A percentile compares a stretch with the other conserved stretches of the same genome.
These are phyloP conservation scores for Salix purpurea DNA, from an alignment of 345 rosid species.

Conservation along the genomic window DNA sequence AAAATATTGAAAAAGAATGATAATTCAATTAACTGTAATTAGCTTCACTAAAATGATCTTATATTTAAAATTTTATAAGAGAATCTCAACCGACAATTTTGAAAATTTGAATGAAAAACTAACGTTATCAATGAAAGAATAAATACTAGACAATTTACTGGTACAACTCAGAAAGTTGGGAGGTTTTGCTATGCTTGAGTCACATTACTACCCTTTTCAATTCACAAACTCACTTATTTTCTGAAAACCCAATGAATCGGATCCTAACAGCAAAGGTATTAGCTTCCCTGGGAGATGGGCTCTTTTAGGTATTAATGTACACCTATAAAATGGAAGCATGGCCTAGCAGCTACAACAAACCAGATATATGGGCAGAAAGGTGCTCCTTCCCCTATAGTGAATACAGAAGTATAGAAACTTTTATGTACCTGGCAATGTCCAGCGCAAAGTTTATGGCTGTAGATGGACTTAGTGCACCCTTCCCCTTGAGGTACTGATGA, in stretches of 20 bases:
- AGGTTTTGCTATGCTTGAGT: not conserved
- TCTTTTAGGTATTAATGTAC: not conserved
- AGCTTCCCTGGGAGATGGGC: not conserved
- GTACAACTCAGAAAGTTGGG: not conserved
- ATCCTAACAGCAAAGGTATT: not conserved
- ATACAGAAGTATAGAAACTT: not conserved
- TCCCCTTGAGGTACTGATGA: slow-evolving; percentile 91
- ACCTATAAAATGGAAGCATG: not conserved
- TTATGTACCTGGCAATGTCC: slow-evolving; percentile 80
- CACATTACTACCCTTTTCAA: not conserved
- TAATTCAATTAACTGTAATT: not conserved
- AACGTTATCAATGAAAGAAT: not conserved
- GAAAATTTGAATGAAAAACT: not conserved
- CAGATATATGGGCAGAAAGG: not conserved
- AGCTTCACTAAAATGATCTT: not conserved
- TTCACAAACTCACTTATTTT: not conserved
- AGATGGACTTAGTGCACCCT: slow-evolving; percentile 81
- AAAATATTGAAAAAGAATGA: no score
- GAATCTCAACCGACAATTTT: not conserved
- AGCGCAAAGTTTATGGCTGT: slow-evolving; percentile 86
- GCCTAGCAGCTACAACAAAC: not conserved
- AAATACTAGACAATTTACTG: not conserved
- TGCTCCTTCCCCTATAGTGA: not conserved
- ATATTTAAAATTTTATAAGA: not conserved
- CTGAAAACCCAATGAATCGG: not conserved